phyloP scores from a whole-genome alignment of 176 grass and related monocot genomes.

The Carex cristatella region DNA sequence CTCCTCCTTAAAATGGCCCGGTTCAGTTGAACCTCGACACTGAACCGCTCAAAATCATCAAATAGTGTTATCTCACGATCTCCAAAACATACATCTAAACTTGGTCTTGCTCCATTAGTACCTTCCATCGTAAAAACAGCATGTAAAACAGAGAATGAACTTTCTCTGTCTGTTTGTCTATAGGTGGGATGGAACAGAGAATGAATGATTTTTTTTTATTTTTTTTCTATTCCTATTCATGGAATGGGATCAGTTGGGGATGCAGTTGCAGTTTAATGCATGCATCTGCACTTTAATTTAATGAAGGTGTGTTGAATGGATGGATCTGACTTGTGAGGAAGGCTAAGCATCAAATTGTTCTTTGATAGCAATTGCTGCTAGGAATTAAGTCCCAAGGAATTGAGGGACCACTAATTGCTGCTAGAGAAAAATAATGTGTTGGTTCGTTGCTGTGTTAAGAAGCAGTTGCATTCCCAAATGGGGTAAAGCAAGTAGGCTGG shows the following conservation, averaged over 20 bases:
- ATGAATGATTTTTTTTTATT: background rate
- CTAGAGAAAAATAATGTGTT: background rate
- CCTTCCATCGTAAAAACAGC: background rate
- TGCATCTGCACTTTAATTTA: background rate
- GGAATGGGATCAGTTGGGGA: background rate
- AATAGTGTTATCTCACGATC: constrained; percentile 52
- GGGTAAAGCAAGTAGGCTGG: too few species aligned
- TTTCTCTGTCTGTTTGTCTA: background rate
- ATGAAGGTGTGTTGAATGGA: constrained; percentile 24
- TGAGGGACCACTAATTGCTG: background rate
- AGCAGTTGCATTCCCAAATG: background rate
- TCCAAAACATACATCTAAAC: constrained; percentile 50
- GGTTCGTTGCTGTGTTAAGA: background rate
- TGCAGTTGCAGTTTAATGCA: constrained; percentile 22
- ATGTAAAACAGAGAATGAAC: background rate
- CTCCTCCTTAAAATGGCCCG: constrained; percentile 60
- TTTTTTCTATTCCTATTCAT: background rate
- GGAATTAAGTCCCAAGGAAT: background rate
- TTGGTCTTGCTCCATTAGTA: constrained; percentile 27
- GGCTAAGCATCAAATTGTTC: constrained; percentile 44
- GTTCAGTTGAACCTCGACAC: constrained; percentile 63
- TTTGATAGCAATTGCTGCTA: background rate
- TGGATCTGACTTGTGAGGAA: constrained; percentile 38
- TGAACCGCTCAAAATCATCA: constrained; percentile 66
- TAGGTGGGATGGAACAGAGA: background rate